phyloP scores from a whole-genome alignment of 257 asterid species.

The Knoxia roxburghii region DNA sequence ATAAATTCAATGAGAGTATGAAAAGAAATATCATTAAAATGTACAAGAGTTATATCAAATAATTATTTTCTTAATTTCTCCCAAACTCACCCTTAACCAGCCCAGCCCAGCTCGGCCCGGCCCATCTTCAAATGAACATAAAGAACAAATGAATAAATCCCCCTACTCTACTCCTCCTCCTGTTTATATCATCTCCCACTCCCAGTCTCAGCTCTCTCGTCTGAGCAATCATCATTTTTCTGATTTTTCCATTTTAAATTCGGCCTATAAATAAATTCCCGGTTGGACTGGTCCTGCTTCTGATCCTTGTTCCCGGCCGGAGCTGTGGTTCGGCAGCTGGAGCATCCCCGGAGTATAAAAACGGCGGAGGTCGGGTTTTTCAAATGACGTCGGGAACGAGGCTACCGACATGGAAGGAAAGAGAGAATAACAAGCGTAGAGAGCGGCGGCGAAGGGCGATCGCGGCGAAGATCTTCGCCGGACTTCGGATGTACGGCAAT shows the following conservation, averaged over 20 bases:
- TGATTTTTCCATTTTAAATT: constrained; percentile 6
- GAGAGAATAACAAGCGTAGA: constrained; percentile 94
- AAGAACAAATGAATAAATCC: too few species aligned
- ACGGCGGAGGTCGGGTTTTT: constrained; percentile 11
- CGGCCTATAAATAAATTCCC: constrained; percentile 11
- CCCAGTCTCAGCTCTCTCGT: constrained; percentile 4
- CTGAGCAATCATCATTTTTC: not conserved
- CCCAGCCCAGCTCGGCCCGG: too few species aligned
- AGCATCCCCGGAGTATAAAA: not conserved
- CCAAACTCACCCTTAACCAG: too few species aligned
- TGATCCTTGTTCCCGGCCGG: constrained; percentile 4
- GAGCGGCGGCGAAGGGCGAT: constrained; percentile 93
- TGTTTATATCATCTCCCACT: constrained; percentile 6
- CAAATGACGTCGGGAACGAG: constrained; percentile 78
- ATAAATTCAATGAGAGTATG: too few species aligned
- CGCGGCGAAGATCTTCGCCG: constrained; percentile 94
- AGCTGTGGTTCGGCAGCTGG: not conserved
- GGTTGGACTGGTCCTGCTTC: constrained; percentile 16
- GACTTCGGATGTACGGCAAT: constrained; percentile 83
- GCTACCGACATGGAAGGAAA: constrained; percentile 95
- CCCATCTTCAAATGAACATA: too few species aligned
- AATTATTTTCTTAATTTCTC: too few species aligned
- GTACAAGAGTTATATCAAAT: too few species aligned
- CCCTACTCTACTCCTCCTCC: too few species aligned
- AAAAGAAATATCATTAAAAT: too few species aligned